Evolutionary conservation across 139 green algal genomes (phyloP).

Genomic region (Eudorina sp.): DNA sequence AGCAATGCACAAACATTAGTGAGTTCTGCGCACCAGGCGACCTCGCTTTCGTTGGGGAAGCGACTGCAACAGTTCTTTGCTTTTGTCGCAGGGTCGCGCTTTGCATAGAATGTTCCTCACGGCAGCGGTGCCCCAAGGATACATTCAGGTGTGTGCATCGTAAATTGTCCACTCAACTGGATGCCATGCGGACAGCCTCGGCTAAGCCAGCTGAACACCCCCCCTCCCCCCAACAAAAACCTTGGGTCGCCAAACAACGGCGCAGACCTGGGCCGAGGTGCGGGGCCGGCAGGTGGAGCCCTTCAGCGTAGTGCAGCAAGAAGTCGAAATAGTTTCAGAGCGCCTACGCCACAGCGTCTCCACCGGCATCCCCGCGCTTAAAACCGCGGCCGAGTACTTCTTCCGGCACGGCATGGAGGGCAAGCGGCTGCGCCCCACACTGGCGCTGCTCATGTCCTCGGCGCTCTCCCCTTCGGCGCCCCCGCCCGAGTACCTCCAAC

Average conservation of each 20-base stretch:
- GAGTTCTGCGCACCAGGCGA: too few species aligned
- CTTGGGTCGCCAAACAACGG: too few species aligned
- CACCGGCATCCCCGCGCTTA: conserved; percentile 89
- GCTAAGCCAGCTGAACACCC: too few species aligned
- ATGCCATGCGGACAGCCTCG: not conserved
- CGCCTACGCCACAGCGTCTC: conserved; percentile 82
- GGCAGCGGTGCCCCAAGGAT: conserved; percentile 30
- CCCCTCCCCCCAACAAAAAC: too few species aligned
- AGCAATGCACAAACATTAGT: not conserved
- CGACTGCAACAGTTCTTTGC: conserved; percentile 2
- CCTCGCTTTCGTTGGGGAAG: too few species aligned
- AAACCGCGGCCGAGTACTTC: conserved; percentile 64
- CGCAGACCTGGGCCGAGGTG: conserved; percentile 40
- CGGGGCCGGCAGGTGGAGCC: conserved; percentile 67
- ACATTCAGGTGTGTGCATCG: conserved; percentile 10
- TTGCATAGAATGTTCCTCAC: conserved; percentile 32
- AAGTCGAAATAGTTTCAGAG: conserved; percentile 88
- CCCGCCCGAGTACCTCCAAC: conserved; percentile 57
- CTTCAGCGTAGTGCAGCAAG: conserved; percentile 79
- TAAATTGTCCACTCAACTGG: not conserved
- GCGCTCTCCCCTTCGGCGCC: conserved; percentile 72
- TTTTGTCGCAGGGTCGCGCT: not conserved
- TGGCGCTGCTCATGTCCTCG: conserved; percentile 91
- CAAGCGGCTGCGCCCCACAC: conserved; percentile 92
- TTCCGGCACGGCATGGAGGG: conserved; percentile 86